Percentiles rank a stretch among this genome's conserved stretches.
Conservation (phyloP, 768 basidiomycete genomes). For the Xerocomellus amylosporus region DNA sequence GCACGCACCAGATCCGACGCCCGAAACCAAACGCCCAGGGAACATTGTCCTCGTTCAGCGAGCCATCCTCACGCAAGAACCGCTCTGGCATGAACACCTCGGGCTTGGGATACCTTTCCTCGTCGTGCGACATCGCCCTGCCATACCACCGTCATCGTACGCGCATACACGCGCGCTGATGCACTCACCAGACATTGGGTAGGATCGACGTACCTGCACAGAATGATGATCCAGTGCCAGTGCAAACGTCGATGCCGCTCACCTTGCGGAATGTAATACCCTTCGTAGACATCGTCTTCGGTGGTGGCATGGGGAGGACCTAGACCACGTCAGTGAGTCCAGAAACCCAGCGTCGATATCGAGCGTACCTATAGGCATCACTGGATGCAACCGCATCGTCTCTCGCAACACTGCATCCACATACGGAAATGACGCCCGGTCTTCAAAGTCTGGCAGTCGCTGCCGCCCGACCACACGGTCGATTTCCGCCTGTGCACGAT, state of each 20-base stretch:
- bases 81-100: slow-evolving; percentile 38
- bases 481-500: slow-evolving; percentile 33
- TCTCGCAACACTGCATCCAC: slow-evolving; percentile 35
- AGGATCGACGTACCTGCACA: slow-evolving; percentile 10
- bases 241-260: background rate
- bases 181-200: slow-evolving; percentile 11
- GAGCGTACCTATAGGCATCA: slow-evolving; percentile 24
- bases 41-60: slow-evolving; percentile 14
- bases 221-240: background rate
- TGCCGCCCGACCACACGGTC: slow-evolving; percentile 28
- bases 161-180: no score
- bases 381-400: slow-evolving; percentile 29
- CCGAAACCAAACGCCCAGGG: slow-evolving; percentile 22
- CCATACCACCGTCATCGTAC: background rate
- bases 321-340: slow-evolving; percentile 6
- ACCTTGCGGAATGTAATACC: slow-evolving; percentile 34
- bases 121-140: slow-evolving; percentile 43
- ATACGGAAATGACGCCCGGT: slow-evolving; percentile 31
- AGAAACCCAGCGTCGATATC: background rate
- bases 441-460: slow-evolving; percentile 33
- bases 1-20: slow-evolving; percentile 19
- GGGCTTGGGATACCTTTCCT: slow-evolving; percentile 34
- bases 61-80: slow-evolving; percentile 27
- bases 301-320: slow-evolving; percentile 42
- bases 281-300: slow-evolving; percentile 36